Evolutionary conservation across 345 rosid genomes (phyloP), one percentile per base, ranked within the genome.

Genomic region (Eucalyptus brandiana): DNA sequence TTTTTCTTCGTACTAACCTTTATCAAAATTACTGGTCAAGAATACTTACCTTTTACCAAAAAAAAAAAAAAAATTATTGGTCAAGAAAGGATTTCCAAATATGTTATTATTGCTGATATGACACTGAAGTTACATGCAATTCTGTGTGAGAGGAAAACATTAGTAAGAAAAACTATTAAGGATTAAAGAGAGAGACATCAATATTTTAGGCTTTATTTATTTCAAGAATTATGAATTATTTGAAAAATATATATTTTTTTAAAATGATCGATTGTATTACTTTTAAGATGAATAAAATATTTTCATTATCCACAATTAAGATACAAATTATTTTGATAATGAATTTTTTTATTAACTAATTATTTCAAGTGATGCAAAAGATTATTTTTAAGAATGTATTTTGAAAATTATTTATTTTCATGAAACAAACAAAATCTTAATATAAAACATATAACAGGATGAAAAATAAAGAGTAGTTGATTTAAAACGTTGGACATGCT

Each of bases 341-440:
- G 12, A 24, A 4, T 9, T 23, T 54, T 19, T 24, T 56, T 9
- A 24, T 24, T 10, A 56, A 56, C 3, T 24, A 56, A 24, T 56
- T 56, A 56, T 56, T 56, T 56, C 30, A 9, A 56, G 14, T 24
- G 30, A 24, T 56, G 13, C 6, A 56, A 56, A 23, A 56, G 1
- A 10, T 24, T 5, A 56, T 56, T 9, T 2, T 23, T 56, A 23
- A 13, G 13, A 56, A 56, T 9, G 6, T 56, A 56, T 56, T 56
- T 56, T 56, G 30, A 56, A 24, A 56, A 56, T 56, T 11, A 24
- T 56, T 56, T 0, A 56, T 56, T 56, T 56, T 56, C 0, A 1
- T 1, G 0, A 24, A 56, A 56, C 6, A 56, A 56, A 56, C 1
- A 0, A 23, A 4, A 4, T 0, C 30, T 34, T 34, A 34, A 69